Evolutionary conservation across 768 basidiomycete species (phyloP).

Genomic region (Suillus placidus): DNA sequence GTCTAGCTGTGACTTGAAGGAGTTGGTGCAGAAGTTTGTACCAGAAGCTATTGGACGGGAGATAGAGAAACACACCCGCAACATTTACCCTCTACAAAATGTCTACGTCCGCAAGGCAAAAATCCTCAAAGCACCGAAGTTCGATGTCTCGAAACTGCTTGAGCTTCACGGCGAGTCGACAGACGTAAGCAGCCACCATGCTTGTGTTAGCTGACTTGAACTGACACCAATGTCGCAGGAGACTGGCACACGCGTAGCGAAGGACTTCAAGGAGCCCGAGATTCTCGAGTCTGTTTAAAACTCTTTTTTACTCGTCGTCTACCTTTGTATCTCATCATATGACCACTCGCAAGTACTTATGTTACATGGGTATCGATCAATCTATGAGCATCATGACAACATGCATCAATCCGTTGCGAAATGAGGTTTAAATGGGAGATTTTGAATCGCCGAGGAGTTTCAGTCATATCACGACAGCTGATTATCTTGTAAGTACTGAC

Average conservation of each 20-base stretch:
- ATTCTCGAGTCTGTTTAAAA: constrained; percentile 88
- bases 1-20: constrained; percentile 94
- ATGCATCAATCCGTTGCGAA: background rate
- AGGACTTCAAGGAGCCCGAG: constrained; percentile 99
- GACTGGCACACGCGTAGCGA: constrained; percentile 90
- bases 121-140: constrained; percentile 97
- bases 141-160: constrained; percentile 92
- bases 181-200: constrained; percentile 62
- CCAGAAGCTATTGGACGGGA: constrained; percentile 99
- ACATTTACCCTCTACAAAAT: constrained; percentile 99
- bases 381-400: constrained; percentile 38
- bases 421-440: background rate
- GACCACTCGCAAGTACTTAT: constrained; percentile 28
- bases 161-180: constrained; percentile 96
- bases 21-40: constrained; percentile 97
- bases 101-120: constrained; percentile 99
- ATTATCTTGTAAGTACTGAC: too few species aligned
- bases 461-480: background rate
- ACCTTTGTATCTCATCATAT: constrained; percentile 40
- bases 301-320: constrained; percentile 33
- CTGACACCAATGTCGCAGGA: constrained; percentile 54
- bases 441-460: background rate
- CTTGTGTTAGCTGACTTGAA: background rate
- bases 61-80: constrained; percentile 96
- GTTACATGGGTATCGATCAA: constrained; percentile 40